phyloP scores from a whole-genome alignment of 495 filamentous ascomycete genomes.

The Daldinia bambusicola region DNA sequence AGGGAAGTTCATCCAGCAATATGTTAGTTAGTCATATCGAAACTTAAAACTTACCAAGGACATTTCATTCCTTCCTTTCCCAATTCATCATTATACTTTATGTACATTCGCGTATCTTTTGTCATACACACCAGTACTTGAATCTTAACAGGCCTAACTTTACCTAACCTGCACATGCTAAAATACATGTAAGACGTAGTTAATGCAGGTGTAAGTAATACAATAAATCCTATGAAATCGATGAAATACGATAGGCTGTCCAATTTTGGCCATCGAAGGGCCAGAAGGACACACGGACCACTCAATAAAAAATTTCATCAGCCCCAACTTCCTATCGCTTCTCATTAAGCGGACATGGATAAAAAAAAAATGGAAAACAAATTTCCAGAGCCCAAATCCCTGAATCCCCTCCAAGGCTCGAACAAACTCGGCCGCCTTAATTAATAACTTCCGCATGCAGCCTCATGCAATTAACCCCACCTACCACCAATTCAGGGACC shows the following conservation, averaged over 20 bases:
- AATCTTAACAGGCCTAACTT: too few species aligned
- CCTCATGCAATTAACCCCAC: slow-evolving; percentile 35
- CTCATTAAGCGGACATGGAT: slow-evolving; percentile 15
- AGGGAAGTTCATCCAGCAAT: background rate
- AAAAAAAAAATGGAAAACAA: slow-evolving; percentile 11
- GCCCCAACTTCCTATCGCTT: slow-evolving; percentile 10
- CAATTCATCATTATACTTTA: background rate
- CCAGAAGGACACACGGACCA: slow-evolving; percentile 19
- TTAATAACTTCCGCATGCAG: slow-evolving; percentile 32
- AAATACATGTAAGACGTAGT: too few species aligned
- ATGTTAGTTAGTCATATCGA: background rate
- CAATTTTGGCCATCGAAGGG: background rate
- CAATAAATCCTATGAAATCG: slow-evolving; percentile 4
- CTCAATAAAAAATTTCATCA: slow-evolving; percentile 13
- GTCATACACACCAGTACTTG: background rate
- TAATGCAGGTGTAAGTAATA: background rate
- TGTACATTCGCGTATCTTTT: slow-evolving; percentile 9
- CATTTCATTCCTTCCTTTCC: background rate
- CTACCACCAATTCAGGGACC: slow-evolving; percentile 17
- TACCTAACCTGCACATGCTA: too few species aligned
- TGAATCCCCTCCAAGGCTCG: slow-evolving; percentile 4
- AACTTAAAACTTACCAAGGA: background rate
- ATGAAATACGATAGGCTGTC: slow-evolving; percentile 11
- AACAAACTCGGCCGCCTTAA: slow-evolving; percentile 18
- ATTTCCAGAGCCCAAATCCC: slow-evolving; percentile 13